Evolutionary conservation across 2,329 filamentous ascomycete species (phyloP).

Genomic region (Exophiala bonariae): DNA sequence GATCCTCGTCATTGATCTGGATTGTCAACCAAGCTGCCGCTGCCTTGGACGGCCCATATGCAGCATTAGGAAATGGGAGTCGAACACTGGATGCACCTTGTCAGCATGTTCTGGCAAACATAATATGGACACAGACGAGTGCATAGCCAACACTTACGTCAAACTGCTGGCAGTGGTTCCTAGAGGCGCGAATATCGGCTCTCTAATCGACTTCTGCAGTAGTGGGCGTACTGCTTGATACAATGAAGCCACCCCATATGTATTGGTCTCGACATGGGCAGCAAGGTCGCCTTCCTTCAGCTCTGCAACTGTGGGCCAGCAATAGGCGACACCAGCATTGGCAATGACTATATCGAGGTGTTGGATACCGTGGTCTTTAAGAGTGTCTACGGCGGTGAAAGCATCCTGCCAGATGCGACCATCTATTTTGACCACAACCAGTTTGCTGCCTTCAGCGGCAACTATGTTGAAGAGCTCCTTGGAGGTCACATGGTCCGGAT

Average conservation of each 20-base stretch:
- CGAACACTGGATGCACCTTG: constrained; percentile 2
- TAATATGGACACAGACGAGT: no score
- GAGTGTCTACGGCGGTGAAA: constrained; percentile 29
- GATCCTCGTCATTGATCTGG: constrained; percentile 28
- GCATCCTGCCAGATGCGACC: constrained; percentile 30
- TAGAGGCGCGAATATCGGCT: constrained; percentile 35
- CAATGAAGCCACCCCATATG: constrained; percentile 32
- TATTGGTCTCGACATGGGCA: constrained; percentile 31
- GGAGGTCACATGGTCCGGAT: constrained; percentile 28
- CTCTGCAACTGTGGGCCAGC: constrained; percentile 33
- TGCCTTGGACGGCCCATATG: constrained; percentile 35
- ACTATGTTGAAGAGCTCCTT: constrained; percentile 27
- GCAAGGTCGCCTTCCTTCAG: constrained; percentile 31
- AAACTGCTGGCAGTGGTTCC: constrained; percentile 30
- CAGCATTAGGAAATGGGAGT: constrained; percentile 24
- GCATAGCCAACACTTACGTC: constrained; percentile 22
- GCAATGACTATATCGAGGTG: constrained; percentile 39
- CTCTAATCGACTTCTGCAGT: constrained; percentile 31
- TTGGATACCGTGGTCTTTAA: constrained; percentile 30
- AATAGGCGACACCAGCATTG: constrained; percentile 37
- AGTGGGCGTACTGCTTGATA: constrained; percentile 36
- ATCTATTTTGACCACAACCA: constrained; percentile 37
- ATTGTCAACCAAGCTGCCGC: constrained; percentile 35
- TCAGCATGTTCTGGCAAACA: no score
- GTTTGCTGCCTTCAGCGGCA: constrained; percentile 28